Base-by-base conservation (phyloP, 148 eudicot genomes). In the Fagopyrum homotropicum region DNA sequence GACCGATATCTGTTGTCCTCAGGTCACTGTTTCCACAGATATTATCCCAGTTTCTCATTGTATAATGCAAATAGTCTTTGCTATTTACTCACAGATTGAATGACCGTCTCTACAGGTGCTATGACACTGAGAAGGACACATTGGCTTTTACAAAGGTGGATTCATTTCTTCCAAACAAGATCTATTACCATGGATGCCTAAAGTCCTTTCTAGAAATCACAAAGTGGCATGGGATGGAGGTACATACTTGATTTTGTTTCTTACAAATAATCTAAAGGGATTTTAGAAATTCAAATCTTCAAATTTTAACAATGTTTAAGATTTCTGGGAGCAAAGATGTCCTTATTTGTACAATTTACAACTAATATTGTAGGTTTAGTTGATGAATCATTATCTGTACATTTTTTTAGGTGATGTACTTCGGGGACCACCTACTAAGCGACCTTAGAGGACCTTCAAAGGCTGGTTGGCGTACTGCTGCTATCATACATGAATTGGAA, bases 401-500 rank as follows among this genome's bases (percentile, higher is more conserved):
- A 50, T 60, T 68, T 76, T 66, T 77, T 47, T 79, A 95, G 99
- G 99, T 96, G 75, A 96, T 96, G 78, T 96, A 96, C 84, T 96
- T 92, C 82, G 99, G 99, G 64, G 99, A 96, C 87, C 99, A 92
- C 80, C 84, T 96, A 56, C 93, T 92, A 75, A 96, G 99, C 75
- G 99, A 96, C 79, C 85, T 96, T 6, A 88, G 99, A 82, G 99
- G 99, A 69, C 99, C 99, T 82, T 81, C 98, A 70, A 92, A 89
- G 81, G 92, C 97, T 9, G 99, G 99, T 22, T 96, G 99, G 99
- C 92, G 91, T 78, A 96, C 99, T 69, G 99, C 99, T 84, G 99
- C 98, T 72, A 90, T 96, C 78, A 85, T 96, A 76, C 75, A 90
- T 73, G 99, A 96, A 82, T 79, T 96, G 80, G 98, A 92, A 85